phyloP scores from a whole-genome alignment of 116 monocot species.

The Zostera marina region DNA sequence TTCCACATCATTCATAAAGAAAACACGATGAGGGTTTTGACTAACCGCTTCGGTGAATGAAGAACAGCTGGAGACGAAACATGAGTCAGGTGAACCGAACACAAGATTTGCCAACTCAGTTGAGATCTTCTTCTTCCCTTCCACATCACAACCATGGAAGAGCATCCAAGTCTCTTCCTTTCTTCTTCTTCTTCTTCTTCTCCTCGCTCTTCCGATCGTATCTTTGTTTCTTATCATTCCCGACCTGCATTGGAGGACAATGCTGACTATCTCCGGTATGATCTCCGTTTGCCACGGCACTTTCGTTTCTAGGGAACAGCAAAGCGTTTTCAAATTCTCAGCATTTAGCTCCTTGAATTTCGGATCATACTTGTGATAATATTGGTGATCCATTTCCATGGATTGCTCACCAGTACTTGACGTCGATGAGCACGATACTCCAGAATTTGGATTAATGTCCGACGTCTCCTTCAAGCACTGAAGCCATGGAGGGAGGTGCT shows the following conservation, averaged over 20 bases:
- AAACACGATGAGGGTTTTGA: slow-evolving; percentile 54
- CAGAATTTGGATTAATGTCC: too few species aligned
- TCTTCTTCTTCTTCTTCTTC: neutral
- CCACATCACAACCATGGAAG: slow-evolving; percentile 52
- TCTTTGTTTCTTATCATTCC: slow-evolving; percentile 55
- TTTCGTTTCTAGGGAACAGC: slow-evolving; percentile 44
- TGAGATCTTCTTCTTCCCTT: slow-evolving; percentile 56
- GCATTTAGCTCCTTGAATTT: slow-evolving; percentile 79
- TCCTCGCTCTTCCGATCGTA: neutral
- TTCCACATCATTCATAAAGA: slow-evolving; percentile 57
- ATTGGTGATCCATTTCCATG: slow-evolving; percentile 16
- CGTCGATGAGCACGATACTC: slow-evolving; percentile 3
- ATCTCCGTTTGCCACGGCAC: slow-evolving; percentile 42
- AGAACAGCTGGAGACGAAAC: slow-evolving; percentile 18
- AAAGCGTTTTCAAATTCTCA: slow-evolving; percentile 63
- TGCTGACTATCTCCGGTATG: slow-evolving; percentile 67
- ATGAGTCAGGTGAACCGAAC: slow-evolving; percentile 37
- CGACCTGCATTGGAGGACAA: slow-evolving; percentile 64
- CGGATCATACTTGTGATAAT: slow-evolving; percentile 13
- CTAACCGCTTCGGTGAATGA: slow-evolving; percentile 26
- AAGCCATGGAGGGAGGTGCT: slow-evolving; percentile 73
- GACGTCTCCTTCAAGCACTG: slow-evolving; percentile 45
- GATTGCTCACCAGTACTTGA: slow-evolving; percentile 33
- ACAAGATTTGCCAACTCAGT: slow-evolving; percentile 54
- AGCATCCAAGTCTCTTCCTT: slow-evolving; percentile 80